phyloP scores from a whole-genome alignment of 208 protist species.

The Vickermania spadyakhi region DNA sequence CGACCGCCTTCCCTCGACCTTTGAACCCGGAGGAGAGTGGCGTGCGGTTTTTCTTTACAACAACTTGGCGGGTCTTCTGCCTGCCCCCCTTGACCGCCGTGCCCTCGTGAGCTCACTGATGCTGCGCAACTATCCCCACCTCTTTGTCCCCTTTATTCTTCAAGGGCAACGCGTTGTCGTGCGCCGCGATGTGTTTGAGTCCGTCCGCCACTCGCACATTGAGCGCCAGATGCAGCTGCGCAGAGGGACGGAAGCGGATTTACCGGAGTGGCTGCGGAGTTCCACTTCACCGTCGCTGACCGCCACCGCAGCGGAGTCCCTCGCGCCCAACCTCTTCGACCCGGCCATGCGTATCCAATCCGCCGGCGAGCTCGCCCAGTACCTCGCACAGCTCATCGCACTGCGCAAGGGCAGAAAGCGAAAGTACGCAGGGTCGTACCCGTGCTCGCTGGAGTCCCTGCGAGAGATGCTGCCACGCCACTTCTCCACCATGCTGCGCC shows the following conservation, averaged over 20 bases:
- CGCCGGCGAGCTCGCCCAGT: not conserved
- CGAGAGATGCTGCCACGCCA: not conserved
- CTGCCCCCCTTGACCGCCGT: not conserved
- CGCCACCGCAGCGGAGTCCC: not conserved
- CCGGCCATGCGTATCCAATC: not conserved
- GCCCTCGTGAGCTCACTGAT: not conserved
- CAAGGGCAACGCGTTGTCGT: not conserved
- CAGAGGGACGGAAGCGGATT: not conserved
- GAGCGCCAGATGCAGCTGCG: conserved; percentile 1
- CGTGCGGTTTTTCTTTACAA: not conserved
- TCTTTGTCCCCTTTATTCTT: conserved; percentile 1
- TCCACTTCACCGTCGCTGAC: not conserved
- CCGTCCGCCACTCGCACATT: not conserved
- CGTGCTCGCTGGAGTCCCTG: not conserved
- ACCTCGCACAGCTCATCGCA: not conserved
- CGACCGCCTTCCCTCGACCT: conserved; percentile 17
- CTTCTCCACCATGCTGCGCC: not conserved
- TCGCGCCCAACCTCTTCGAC: not conserved
- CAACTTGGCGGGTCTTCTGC: not conserved
- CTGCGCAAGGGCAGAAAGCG: not conserved
- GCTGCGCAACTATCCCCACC: conserved; percentile 15
- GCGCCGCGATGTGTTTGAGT: not conserved
- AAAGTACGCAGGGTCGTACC: not conserved
- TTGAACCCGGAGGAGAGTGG: not conserved
- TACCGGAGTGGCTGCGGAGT: not conserved